Evolutionary conservation across 352 stramenopile species (phyloP).

Genomic region (Phytopythium mirpurense): DNA sequence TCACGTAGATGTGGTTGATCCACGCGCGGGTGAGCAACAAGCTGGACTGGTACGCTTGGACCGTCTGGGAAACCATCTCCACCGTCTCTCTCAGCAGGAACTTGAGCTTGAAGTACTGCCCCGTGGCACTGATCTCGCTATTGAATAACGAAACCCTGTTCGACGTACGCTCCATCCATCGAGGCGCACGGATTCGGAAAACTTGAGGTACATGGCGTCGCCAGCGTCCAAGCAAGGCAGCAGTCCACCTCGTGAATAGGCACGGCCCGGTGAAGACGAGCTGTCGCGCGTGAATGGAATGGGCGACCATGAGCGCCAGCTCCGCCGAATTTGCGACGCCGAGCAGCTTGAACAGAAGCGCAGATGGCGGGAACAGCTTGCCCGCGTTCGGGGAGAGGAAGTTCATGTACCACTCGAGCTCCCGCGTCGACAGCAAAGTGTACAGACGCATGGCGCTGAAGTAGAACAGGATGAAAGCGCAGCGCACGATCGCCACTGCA

Average conservation of each 20-base stretch:
- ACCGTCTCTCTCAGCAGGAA: conserved; percentile 14
- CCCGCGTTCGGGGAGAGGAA: conserved; percentile 4
- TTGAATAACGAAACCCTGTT: neutral
- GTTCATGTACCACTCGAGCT: conserved; percentile 15
- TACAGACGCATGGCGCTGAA: conserved; percentile 7
- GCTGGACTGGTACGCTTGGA: conserved; percentile 15
- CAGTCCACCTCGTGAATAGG: neutral
- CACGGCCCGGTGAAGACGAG: neutral
- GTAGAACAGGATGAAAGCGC: conserved; percentile 5
- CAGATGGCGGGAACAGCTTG: neutral
- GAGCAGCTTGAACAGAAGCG: neutral
- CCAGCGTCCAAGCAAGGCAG: neutral
- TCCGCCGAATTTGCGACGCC: conserved; percentile 3
- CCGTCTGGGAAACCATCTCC: conserved; percentile 20
- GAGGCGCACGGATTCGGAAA: neutral
- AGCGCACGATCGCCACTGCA: conserved; percentile 3
- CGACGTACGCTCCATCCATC: neutral
- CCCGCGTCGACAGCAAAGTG: conserved; percentile 1
- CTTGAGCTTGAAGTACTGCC: conserved; percentile 13
- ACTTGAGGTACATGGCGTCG: neutral
- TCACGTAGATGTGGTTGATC: conserved; percentile 23
- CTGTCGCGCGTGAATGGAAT: conserved; percentile 3
- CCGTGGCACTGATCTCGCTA: conserved; percentile 10
- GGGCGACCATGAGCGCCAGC: conserved; percentile 3
- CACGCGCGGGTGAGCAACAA: conserved; percentile 6